A percentile compares a stretch with the other conserved stretches of the same genome.
These are phyloP conservation scores for Scutellaria barbata DNA, from an alignment of 257 asterid genomes.

Conservation along the genomic window DNA sequence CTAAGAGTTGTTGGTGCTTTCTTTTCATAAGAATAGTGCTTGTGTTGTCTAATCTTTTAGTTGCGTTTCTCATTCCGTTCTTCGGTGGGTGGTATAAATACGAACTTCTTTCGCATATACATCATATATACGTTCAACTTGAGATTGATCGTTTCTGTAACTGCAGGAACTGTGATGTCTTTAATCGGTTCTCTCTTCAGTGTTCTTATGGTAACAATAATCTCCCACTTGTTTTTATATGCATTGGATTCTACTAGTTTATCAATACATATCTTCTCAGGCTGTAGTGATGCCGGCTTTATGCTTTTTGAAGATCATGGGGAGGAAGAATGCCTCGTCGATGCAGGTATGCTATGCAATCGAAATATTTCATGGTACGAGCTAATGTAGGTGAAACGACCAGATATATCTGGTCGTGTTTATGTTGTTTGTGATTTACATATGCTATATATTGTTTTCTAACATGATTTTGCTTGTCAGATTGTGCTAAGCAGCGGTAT, in stretches of 20 bases:
- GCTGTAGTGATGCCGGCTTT: slow-evolving; percentile 64
- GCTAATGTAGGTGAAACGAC: too few relatives aligned
- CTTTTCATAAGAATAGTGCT: slow-evolving; percentile 65
- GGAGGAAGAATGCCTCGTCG: slow-evolving; percentile 60
- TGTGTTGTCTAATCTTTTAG: slow-evolving; percentile 63
- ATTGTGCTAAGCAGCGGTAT: slow-evolving; percentile 44
- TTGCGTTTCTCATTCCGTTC: slow-evolving; percentile 81
- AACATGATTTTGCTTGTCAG: slow-evolving; percentile 39
- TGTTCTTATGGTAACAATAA: slow-evolving; percentile 67
- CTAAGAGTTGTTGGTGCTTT: slow-evolving; percentile 59
- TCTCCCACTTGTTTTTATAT: too few relatives aligned
- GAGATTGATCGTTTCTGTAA: neutral
- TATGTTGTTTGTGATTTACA: neutral
- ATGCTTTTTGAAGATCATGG: slow-evolving; percentile 74
- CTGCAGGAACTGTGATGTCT: slow-evolving; percentile 83
- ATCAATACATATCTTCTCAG: slow-evolving; percentile 10
- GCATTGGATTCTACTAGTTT: neutral
- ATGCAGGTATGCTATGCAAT: slow-evolving; percentile 63
- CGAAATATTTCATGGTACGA: too few relatives aligned
- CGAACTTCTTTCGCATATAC: too few relatives aligned
- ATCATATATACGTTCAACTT: too few relatives aligned
- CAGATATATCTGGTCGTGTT: too few relatives aligned
- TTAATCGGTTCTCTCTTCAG: slow-evolving; percentile 84
- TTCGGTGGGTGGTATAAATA: slow-evolving; percentile 53
- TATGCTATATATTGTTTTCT: neutral